Evolutionary conservation across 139 green algal genomes (phyloP).

Genomic region (Tetraselmis striata): DNA sequence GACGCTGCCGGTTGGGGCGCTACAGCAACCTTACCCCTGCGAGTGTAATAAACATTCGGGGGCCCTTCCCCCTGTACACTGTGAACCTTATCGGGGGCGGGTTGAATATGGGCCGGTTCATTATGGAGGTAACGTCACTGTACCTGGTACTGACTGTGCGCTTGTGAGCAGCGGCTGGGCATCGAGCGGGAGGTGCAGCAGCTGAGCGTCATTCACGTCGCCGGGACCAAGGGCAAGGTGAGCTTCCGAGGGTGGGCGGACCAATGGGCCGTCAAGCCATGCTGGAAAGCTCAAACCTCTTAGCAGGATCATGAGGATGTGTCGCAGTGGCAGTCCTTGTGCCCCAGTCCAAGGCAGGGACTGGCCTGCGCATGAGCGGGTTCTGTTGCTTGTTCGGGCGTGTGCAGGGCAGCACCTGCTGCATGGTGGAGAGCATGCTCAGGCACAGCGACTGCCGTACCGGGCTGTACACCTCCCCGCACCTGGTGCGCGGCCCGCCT

Average conservation of each 20-base stretch:
- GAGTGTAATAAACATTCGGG: no score
- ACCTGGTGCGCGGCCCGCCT: slow-evolving; percentile 40
- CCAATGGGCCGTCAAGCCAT: no score
- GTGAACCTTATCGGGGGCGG: no score
- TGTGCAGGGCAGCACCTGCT: slow-evolving; percentile 74
- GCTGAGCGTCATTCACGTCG: slow-evolving; percentile 79
- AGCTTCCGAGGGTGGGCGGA: no score
- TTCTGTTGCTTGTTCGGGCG: no score
- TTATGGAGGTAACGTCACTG: no score
- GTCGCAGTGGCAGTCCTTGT: no score
- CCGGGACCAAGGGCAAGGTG: slow-evolving; percentile 88
- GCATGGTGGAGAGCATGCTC: slow-evolving; percentile 80
- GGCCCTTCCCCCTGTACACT: background rate
- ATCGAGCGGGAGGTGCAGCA: slow-evolving; percentile 47
- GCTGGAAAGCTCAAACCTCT: no score
- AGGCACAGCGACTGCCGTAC: slow-evolving; percentile 66
- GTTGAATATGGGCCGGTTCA: no score
- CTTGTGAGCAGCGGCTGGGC: slow-evolving; percentile 42
- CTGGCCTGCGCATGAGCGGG: no score
- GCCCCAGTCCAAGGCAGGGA: no score
- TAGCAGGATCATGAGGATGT: no score
- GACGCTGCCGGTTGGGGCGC: background rate
- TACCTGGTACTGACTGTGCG: background rate
- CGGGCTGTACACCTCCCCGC: slow-evolving; percentile 83
- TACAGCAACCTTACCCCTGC: background rate